These are phyloP conservation scores for Chlorella sp. DNA, from an alignment of 139 green algal genomes.

Conservation along the genomic window DNA sequence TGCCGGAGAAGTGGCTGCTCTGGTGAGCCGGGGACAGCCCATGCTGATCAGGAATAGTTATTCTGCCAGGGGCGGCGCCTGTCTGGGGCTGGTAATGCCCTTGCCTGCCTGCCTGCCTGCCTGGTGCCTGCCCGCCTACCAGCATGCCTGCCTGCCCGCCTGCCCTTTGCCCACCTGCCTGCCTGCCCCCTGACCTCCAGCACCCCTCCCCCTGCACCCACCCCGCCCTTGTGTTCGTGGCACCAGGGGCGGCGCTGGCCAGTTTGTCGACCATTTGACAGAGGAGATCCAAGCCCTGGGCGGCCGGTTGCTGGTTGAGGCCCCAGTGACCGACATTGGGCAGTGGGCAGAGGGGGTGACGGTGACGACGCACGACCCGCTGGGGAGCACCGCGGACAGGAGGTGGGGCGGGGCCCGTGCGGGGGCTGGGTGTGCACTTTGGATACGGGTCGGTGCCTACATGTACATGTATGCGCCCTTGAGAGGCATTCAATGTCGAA, in stretches of 20 bases:
- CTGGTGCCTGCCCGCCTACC: neutral
- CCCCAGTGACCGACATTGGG: neutral
- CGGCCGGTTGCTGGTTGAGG: neutral
- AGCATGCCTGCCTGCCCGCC: neutral
- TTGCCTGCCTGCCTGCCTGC: neutral
- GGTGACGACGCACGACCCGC: neutral
- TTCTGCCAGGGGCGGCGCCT: neutral
- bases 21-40: neutral
- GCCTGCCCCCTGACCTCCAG: neutral
- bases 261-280: neutral
- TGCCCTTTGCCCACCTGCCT: neutral
- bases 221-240: neutral
- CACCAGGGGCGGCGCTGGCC: neutral
- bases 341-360: neutral
- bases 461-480: no score
- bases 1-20: slow-evolving; percentile 23
- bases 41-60: neutral
- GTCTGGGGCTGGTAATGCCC: neutral
- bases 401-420: neutral
- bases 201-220: no score
- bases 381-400: neutral
- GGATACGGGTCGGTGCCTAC: no score
- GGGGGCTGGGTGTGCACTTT: no score
- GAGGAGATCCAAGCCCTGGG: neutral
- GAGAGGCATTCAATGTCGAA: no score